Conservation (phyloP, 208 protist species). For the Acanthamoeba sp. region DNA sequence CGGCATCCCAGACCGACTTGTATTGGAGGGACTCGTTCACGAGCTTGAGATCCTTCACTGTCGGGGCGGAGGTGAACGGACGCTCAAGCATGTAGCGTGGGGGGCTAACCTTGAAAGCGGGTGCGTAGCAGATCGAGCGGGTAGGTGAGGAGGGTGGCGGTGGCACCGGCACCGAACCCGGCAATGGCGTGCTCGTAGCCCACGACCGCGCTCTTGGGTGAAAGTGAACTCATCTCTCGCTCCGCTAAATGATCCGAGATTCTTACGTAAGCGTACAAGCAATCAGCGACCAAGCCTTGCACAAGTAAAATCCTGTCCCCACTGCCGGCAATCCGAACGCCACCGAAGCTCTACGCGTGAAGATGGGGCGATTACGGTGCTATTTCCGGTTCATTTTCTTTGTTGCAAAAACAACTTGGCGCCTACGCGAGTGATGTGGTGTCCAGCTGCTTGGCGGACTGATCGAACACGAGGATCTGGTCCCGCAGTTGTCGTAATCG, state of each 20-base stretch:
- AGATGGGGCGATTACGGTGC: too few relatives aligned
- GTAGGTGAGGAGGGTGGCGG: conserved; percentile 21
- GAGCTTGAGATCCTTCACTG: conserved; percentile 34
- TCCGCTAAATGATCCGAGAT: not conserved
- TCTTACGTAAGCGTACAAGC: too few relatives aligned
- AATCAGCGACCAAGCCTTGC: too few relatives aligned
- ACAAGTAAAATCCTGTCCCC: too few relatives aligned
- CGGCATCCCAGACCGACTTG: conserved; percentile 8
- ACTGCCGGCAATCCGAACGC: too few relatives aligned
- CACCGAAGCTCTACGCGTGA: too few relatives aligned
- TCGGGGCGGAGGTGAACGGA: not conserved
- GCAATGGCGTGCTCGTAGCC: conserved; percentile 37
- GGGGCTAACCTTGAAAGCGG: conserved; percentile 40
- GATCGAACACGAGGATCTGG: conserved; percentile 25
- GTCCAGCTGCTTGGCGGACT: not conserved
- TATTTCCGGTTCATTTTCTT: too few relatives aligned
- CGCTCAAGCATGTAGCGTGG: not conserved
- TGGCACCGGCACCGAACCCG: not conserved
- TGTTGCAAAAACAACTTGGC: too few relatives aligned
- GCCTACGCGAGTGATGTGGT: not conserved
- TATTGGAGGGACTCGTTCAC: conserved; percentile 3
- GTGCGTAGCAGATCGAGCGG: conserved; percentile 46
- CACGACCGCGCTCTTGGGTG: conserved; percentile 16
- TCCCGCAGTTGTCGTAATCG: conserved; percentile 35
- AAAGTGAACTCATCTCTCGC: conserved; percentile 14